phyloP scores from a whole-genome alignment of 2,329 filamentous ascomycete species.

The Hypoxylon sp. region DNA sequence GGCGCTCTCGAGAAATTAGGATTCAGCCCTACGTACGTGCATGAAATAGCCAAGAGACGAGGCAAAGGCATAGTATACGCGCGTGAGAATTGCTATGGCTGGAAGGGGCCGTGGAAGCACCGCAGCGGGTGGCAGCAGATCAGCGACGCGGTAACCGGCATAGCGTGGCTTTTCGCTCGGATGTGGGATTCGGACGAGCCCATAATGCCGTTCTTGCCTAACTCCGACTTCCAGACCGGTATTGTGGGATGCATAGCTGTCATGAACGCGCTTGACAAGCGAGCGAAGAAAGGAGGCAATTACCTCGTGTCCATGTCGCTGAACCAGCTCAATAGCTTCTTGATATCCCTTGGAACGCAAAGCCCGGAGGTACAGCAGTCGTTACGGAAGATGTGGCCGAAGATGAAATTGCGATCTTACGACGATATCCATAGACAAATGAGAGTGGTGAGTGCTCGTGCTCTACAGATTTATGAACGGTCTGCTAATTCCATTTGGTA shows the following conservation, averaged over 20 bases:
- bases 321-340: slow-evolving; percentile 53
- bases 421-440: slow-evolving; percentile 54
- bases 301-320: slow-evolving; percentile 54
- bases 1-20: slow-evolving; percentile 53
- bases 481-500: slow-evolving; percentile 28
- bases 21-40: slow-evolving; percentile 50
- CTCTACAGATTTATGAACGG: neutral
- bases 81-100: slow-evolving; percentile 57
- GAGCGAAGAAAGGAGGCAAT: slow-evolving; percentile 48
- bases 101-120: slow-evolving; percentile 53
- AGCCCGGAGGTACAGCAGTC: slow-evolving; percentile 45
- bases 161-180: slow-evolving; percentile 52
- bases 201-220: slow-evolving; percentile 52
- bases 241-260: slow-evolving; percentile 52
- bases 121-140: slow-evolving; percentile 56
- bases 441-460: slow-evolving; percentile 48
- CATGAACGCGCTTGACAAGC: slow-evolving; percentile 50
- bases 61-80: slow-evolving; percentile 54
- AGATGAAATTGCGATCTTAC: slow-evolving; percentile 51
- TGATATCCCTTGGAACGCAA: slow-evolving; percentile 52
- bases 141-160: slow-evolving; percentile 51
- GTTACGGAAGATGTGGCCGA: slow-evolving; percentile 49
- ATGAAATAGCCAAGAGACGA: slow-evolving; percentile 47
- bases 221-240: slow-evolving; percentile 54
- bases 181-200: slow-evolving; percentile 52